Conservation (phyloP, 73 alveolate species). For the Paramecium sonneborni region DNA sequence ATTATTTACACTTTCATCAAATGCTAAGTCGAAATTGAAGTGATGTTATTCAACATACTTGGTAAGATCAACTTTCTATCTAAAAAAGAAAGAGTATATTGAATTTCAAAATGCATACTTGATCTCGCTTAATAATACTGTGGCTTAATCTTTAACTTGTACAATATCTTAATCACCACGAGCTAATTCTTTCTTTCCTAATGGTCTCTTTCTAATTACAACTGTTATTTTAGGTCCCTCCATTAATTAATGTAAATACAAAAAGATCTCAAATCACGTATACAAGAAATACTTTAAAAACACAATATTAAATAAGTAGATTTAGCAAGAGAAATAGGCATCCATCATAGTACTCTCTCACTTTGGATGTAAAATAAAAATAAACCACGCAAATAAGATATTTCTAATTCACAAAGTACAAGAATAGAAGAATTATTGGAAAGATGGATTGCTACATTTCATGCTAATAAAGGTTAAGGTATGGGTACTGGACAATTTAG, state of each 20-base stretch:
- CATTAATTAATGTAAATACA: conserved; percentile 36
- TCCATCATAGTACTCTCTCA: conserved; percentile 91
- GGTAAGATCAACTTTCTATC: conserved; percentile 48
- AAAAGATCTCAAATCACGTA: conserved; percentile 74
- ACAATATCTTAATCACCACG: conserved; percentile 92
- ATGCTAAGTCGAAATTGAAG: conserved; percentile 87
- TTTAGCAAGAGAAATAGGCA: conserved; percentile 85
- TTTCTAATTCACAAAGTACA: background rate
- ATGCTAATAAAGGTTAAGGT: conserved; percentile 44
- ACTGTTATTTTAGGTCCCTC: conserved; percentile 95
- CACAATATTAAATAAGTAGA: conserved; percentile 81
- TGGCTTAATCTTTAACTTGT: conserved; percentile 77
- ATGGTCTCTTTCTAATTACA: conserved; percentile 99
- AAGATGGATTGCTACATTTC: conserved; percentile 17
- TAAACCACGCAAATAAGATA: conserved; percentile 70
- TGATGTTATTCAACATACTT: conserved; percentile 86
- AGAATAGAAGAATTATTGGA: conserved; percentile 42
- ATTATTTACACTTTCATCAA: conserved; percentile 73
- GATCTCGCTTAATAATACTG: conserved; percentile 95
- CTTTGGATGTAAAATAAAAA: conserved; percentile 94
- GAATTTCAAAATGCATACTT: conserved; percentile 72
- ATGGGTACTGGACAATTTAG: conserved; percentile 51
- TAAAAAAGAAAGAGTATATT: background rate
- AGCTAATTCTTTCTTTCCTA: conserved; percentile 92
- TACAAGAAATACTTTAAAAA: conserved; percentile 74